Conservation (phyloP, 2,329 filamentous ascomycete genomes). For the Fusarium mangiferae region DNA sequence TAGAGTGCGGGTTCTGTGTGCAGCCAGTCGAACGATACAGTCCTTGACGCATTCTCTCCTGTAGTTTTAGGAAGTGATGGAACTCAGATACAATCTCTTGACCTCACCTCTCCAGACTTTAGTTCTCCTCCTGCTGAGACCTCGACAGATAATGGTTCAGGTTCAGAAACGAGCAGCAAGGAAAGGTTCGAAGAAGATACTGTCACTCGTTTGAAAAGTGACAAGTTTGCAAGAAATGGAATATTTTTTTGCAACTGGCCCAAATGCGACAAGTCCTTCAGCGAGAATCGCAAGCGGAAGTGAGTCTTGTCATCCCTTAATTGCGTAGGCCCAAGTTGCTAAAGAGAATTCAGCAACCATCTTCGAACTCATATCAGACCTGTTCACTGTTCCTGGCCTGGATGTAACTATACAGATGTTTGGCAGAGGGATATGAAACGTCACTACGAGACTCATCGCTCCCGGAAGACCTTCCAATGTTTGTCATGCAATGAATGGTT, state of each 20-base stretch:
- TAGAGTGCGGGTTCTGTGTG: slow-evolving; percentile 22
- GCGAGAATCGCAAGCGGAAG: slow-evolving; percentile 22
- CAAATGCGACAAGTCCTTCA: slow-evolving; percentile 7
- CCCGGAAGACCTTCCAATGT: slow-evolving; percentile 9
- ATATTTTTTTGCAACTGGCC: slow-evolving; percentile 20
- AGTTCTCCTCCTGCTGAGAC: not conserved
- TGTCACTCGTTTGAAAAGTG: slow-evolving; percentile 19
- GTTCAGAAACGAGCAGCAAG: not conserved
- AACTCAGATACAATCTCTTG: not conserved
- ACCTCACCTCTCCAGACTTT: not conserved
- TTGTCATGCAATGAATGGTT: slow-evolving; percentile 1
- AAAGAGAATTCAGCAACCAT: slow-evolving; percentile 29
- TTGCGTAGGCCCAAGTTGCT: not conserved
- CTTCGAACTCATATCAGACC: slow-evolving; percentile 32
- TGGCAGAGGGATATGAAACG: slow-evolving; percentile 30
- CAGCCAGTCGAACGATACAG: not conserved
- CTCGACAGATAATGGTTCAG: not conserved
- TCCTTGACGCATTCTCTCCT: not conserved
- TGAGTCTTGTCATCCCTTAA: not conserved
- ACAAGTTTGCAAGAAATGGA: slow-evolving; percentile 27
- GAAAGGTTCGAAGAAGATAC: slow-evolving; percentile 19
- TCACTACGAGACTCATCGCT: slow-evolving; percentile 18
- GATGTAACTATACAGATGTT: slow-evolving; percentile 7
- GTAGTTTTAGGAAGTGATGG: not conserved
- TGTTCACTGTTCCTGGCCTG: slow-evolving; percentile 24